Conservation (phyloP, 139 green algal species). For the Chlamydomonas applanata region DNA sequence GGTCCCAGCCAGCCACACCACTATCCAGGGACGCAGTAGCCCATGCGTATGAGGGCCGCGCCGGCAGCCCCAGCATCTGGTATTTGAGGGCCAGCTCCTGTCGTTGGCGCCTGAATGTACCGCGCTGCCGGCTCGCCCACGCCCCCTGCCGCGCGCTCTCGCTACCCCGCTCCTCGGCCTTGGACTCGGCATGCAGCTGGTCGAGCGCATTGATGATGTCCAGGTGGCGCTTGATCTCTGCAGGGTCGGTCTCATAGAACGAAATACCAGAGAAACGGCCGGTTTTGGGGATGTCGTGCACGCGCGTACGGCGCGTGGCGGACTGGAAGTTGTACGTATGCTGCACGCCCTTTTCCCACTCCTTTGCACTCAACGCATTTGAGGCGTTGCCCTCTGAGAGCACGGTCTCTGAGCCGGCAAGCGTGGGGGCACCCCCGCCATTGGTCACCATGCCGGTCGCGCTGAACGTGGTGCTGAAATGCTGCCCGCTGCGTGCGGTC, state of each 20-base stretch:
- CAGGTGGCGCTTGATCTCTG: slow-evolving; percentile 30
- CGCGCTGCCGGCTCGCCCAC: slow-evolving; percentile 35
- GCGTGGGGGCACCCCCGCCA: too few species aligned
- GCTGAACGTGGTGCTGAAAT: too few species aligned
- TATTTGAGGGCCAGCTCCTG: slow-evolving; percentile 29
- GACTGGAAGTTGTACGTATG: slow-evolving; percentile 19
- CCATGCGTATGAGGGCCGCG: slow-evolving; percentile 19
- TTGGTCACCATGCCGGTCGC: too few species aligned
- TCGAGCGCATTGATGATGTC: slow-evolving; percentile 21
- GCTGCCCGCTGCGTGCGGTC: too few species aligned
- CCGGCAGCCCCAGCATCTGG: slow-evolving; percentile 20
- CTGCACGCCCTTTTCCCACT: slow-evolving; percentile 13
- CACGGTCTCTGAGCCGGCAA: too few species aligned
- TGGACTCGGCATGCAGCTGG: slow-evolving; percentile 8
- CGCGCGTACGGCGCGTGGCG: slow-evolving; percentile 9
- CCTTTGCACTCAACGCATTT: not conserved
- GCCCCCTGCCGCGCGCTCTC: slow-evolving; percentile 21
- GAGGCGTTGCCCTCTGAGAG: too few species aligned
- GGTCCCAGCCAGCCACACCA: not conserved
- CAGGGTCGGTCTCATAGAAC: slow-evolving; percentile 37
- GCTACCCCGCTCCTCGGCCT: slow-evolving; percentile 13
- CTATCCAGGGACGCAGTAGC: not conserved
- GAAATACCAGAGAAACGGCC: slow-evolving; percentile 11
- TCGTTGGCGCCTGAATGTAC: slow-evolving; percentile 36
- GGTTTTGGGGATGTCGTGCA: slow-evolving; percentile 17